Evolutionary conservation across 1,139 yeast genomes (phyloP).

Genomic region (Neolecta irregularis): DNA sequence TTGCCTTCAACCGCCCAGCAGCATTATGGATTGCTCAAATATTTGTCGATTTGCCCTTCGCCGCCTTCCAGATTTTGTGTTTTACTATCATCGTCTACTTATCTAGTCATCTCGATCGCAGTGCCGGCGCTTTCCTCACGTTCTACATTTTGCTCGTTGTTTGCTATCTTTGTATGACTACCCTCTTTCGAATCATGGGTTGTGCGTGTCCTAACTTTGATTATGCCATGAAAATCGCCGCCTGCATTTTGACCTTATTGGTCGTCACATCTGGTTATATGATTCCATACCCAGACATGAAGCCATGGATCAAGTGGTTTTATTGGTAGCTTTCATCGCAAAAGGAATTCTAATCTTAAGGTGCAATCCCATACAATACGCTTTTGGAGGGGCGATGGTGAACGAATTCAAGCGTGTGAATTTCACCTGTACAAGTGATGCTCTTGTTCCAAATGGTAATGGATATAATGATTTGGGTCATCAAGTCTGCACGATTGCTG

Average conservation of each 20-base stretch:
- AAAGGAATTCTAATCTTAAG: too few species aligned
- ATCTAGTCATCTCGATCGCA: constrained; percentile 49
- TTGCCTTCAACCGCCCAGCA: constrained; percentile 61
- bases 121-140: constrained; percentile 58
- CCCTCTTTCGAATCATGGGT: constrained; percentile 57
- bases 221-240: constrained; percentile 61
- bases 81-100: constrained; percentile 54
- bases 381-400: constrained; percentile 40
- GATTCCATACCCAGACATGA: constrained; percentile 33
- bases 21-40: constrained; percentile 63
- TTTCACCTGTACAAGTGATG: constrained; percentile 26
- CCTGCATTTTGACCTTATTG: constrained; percentile 43
- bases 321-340: too few species aligned
- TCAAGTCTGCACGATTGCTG: constrained; percentile 46
- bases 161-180: constrained; percentile 52
- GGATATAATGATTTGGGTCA: constrained; percentile 30
- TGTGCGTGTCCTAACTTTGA: constrained; percentile 43
- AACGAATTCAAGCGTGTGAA: constrained; percentile 39
- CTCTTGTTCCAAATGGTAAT: constrained; percentile 40
- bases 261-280: constrained; percentile 60
- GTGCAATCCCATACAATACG: constrained; percentile 55
- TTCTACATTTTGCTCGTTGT: constrained; percentile 39
- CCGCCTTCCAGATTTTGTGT: constrained; percentile 37
- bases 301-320: constrained; percentile 40
- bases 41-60: constrained; percentile 54